Base-by-base conservation (phyloP, 352 stramenopile species). In the Hyaloperonospora brassicae region DNA sequence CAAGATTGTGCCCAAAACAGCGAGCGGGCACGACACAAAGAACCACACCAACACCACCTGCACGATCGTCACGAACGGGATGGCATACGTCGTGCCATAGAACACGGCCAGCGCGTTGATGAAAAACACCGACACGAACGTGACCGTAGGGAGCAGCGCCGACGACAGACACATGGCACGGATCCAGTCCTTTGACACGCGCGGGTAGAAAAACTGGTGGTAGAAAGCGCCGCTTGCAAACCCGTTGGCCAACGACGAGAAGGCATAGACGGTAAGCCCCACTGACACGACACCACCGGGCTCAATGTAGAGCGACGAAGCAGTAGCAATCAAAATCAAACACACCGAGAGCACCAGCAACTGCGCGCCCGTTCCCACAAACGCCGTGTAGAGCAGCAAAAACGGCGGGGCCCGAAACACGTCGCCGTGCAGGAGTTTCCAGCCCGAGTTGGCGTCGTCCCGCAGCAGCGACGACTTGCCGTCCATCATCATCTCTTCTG, bases 31-130 rank as follows among this genome's bases (percentile, higher is more conserved):
- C 23, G 92, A 97, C 17, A 99, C 86, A 64, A 98, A 98, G 57
- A 98, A 86, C 95, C 95, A 99, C 21, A 98, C 86, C 24, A 98
- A 82, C 46, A 98, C 89, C 13, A 99, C 79, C 64, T 91, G 82
- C 4, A 95, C 72, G 31, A 93, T 92, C 25, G 81, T 90, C 44
- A 87, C 76, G 50, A 89, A 92, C 41, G 81, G 79, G 47, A 93
- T 90, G 36, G 86, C 81, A 57, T 90, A 90, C 40, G 84, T 95
- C 36, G 80, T 93, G 17, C 79, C 86, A 49, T 92, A 95, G 22
- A 74, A 62, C 8, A 95, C 71, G 0, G 84, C 84, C 7, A 93
- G 54, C 13, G 81, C 75, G 55, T 93, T 95, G 71, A 96, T 92
- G 56, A 90, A 92, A 64, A 94, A 94, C 22, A 96, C 76, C 22